phyloP scores from a whole-genome alignment of 352 stramenopile genomes.

The Phytopythium helicoides region DNA sequence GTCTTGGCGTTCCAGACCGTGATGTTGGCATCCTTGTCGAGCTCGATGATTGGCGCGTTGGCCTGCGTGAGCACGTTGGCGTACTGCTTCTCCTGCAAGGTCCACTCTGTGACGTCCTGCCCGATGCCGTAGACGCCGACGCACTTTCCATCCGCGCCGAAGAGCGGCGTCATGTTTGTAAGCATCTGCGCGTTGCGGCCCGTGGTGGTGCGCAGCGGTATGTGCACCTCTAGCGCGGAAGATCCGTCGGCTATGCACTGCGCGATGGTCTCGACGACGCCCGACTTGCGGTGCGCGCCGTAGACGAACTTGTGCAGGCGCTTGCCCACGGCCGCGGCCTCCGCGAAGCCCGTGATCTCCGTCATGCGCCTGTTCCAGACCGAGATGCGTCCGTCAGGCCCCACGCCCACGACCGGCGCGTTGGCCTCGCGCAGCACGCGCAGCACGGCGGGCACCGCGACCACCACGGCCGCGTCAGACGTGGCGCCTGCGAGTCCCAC shows the following conservation, averaged over 20 bases:
- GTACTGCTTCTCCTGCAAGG: conserved; percentile 47
- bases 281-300: conserved; percentile 17
- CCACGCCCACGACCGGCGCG: conserved; percentile 44
- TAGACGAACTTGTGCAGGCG: conserved; percentile 34
- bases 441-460: conserved; percentile 9
- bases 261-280: conserved; percentile 10
- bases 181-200: conserved; percentile 48
- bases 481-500: conserved; percentile 78
- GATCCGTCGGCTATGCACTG: conserved; percentile 14
- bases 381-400: conserved; percentile 37
- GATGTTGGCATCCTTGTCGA: conserved; percentile 64
- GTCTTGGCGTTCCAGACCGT: conserved; percentile 70
- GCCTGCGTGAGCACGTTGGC: conserved; percentile 63
- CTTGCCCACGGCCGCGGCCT: conserved; percentile 21
- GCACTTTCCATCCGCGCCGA: conserved; percentile 25
- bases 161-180: conserved; percentile 57
- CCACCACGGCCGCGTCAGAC: conserved; percentile 6
- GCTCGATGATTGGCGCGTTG: conserved; percentile 75
- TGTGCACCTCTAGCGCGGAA: conserved; percentile 36
- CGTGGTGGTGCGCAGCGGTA: conserved; percentile 42
- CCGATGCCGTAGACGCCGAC: conserved; percentile 31
- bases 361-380: conserved; percentile 67
- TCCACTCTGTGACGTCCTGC: conserved; percentile 50
- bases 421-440: conserved; percentile 50
- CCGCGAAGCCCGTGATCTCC: conserved; percentile 28